Base-by-base conservation (phyloP, 306 rosid species). In the Prunus armeniaca region DNA sequence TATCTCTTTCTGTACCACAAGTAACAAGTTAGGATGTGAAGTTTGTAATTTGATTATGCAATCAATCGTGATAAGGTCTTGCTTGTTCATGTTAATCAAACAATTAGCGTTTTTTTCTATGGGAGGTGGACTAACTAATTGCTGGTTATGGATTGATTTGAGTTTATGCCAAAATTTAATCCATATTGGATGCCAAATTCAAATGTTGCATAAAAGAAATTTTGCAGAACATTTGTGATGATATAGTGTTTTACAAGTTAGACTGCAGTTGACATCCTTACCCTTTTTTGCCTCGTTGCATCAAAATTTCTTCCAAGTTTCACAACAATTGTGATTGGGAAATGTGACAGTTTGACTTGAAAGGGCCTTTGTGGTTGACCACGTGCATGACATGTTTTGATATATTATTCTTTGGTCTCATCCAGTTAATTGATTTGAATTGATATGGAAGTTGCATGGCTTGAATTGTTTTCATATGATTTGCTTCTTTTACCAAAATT, bases 401-500 rank as follows among this genome's bases (percentile, higher is more conserved):
- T 0, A 38, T 38, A 38, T 17, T 6, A 51, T 51, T 60, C 27
- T 25, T 46, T 60, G 58, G 69, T 60, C 69, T 60, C 17, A 46
- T 43, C 46, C 58, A 60, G 9, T 25, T 43, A 30, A 58, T 14
- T 47, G 45, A 46, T 57, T 8, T 60, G 12, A 38, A 45, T 2
- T 8, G 4, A 8, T 34, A 6, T 30, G 13, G 17, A 30, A 63
- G 17, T 27, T 9, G 34, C 51, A 11, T 56, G 65, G 14, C 20
- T 43, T 55, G 30, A 73, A 72, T 41, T 34, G 8, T 20, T 73
- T 2, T 43, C 6, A 62, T 73, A 41, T 22, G 28, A 15, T 20
- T 24, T 61, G 69, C 46, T 27, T 24, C 47, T 27, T 61, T 18
- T 69, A 73, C 77, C 45, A 51, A 73, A 73, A 24, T 27, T 15